Conservation (phyloP, 352 stramenopile genomes). For the Peronospora farinosa region DNA sequence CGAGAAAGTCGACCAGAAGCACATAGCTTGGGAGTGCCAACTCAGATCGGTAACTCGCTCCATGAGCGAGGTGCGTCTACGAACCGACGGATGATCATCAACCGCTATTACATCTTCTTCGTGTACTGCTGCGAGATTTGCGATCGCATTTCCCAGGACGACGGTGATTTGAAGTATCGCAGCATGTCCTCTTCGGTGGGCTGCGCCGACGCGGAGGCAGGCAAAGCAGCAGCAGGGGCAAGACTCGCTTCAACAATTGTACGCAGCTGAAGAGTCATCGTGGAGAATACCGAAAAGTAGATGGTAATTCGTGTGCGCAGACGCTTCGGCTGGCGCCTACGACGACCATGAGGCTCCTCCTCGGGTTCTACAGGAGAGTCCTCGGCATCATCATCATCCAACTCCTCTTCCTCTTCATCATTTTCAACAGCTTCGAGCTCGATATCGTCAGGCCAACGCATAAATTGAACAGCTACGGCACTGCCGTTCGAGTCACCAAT, state of each 20-base stretch:
- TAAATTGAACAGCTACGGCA: conserved; percentile 47
- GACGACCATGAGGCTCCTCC: conserved; percentile 36
- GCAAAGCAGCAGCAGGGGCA: conserved; percentile 23
- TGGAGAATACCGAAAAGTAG: conserved; percentile 56
- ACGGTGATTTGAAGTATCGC: conserved; percentile 66
- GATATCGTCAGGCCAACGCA: conserved; percentile 53
- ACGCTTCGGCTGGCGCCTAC: conserved; percentile 16
- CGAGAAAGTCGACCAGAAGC: conserved; percentile 10
- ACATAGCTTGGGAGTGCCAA: neutral
- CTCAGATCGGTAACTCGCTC: conserved; percentile 1
- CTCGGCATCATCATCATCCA: conserved; percentile 33
- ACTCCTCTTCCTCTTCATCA: conserved; percentile 37
- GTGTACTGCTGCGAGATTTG: conserved; percentile 61
- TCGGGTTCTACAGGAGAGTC: conserved; percentile 43
- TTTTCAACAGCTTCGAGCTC: conserved; percentile 28
- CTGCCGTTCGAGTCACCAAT: conserved; percentile 46
- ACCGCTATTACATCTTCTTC: conserved; percentile 31
- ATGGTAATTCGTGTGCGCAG: conserved; percentile 56
- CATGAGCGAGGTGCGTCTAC: neutral
- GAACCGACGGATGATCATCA: neutral
- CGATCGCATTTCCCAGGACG: conserved; percentile 59
- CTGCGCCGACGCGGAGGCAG: conserved; percentile 17
- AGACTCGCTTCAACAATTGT: conserved; percentile 64
- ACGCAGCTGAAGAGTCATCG: conserved; percentile 41
- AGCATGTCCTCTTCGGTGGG: conserved; percentile 58